Base-by-base conservation (phyloP, 2,329 filamentous ascomycete species). In the Hymenoscyphus albidus region DNA sequence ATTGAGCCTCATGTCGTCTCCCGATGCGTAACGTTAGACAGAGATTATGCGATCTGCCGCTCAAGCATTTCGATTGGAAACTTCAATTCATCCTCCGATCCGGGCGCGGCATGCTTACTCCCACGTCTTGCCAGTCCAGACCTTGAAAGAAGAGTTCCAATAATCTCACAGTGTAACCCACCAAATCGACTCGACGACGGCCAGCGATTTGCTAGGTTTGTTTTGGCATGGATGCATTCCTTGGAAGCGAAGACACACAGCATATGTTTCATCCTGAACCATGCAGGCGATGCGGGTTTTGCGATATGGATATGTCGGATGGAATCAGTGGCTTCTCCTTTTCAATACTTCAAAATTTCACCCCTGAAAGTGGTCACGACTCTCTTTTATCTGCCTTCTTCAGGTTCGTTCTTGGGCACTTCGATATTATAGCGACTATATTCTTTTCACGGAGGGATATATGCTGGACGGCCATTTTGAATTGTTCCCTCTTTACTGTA, bases 1-100 rank as follows among this genome's bases (percentile, higher is more conserved):
- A 51, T 51, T 51, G n/a, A 51, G 44, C 44, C 44, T 51, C 44
- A 51, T 51, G 44, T 51, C 44, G 44, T 51, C 18, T n/a, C n/a
- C 32, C 18, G 44, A 51, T 22, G 44, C 44, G 44, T 51, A 51
- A 51, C 44, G 44, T 51, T 51, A n/a, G 22, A 51, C 18, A 51
- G 1, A 51, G 44, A 51, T 51, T 51, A 51, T 51, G 44, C 44
- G 44, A 16, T 10, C 18, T 27, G 12, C n/a, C 44, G 6, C 18
- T 12, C 44, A 44, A 18, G 42, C 42, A 9, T 51, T 13, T 2
- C 22, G 2, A 51, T 51, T 51, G n/a, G 44, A 51, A 51, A 27
- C 44, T 51, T 51, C 27, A 51, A 22, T 27, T 51, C 44, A 12
- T 22, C 18, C 18, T 27, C 44, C 44, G 44, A 51, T 22, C 44